Percentiles rank a stretch among this genome's conserved stretches.
These are phyloP conservation scores for Lolium perenne DNA, from an alignment of 176 grass and related monocot species.

Conservation along the genomic window DNA sequence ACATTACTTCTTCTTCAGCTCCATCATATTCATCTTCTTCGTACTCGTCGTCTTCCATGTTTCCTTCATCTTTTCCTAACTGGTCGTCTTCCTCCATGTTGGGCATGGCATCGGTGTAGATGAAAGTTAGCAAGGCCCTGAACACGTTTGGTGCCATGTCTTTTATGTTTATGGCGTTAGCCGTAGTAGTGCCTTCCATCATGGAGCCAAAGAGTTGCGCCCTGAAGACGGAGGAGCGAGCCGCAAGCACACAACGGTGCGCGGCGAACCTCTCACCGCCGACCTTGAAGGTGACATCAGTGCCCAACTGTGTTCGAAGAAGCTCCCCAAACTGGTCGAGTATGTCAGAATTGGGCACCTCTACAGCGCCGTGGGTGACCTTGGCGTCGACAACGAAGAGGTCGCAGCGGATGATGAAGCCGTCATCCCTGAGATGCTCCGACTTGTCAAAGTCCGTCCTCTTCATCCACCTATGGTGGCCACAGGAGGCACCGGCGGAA, in stretches of 20 bases:
- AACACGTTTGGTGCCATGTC: neutral
- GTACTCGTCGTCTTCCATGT: slow-evolving; percentile 8
- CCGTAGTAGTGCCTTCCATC: neutral
- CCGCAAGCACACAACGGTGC: neutral
- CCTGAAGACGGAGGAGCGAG: neutral
- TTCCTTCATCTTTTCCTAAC: slow-evolving; percentile 26
- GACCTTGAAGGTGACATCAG: slow-evolving; percentile 35
- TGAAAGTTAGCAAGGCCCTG: slow-evolving; percentile 8
- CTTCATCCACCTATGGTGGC: neutral
- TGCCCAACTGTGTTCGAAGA: slow-evolving; percentile 10
- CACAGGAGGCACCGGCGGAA: neutral
- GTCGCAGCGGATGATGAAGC: slow-evolving; percentile 13
- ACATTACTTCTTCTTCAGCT: neutral
- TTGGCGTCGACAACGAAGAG: neutral
- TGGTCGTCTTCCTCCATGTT: slow-evolving; percentile 23
- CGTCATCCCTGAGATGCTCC: neutral
- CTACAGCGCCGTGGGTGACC: neutral
- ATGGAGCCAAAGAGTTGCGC: slow-evolving; percentile 38
- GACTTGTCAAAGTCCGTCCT: neutral
- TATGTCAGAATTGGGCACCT: slow-evolving; percentile 8
- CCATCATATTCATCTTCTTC: neutral
- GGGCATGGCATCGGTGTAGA: neutral
- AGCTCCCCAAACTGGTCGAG: neutral
- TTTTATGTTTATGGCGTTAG: neutral
- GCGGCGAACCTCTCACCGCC: neutral